Conservation (phyloP, 768 basidiomycete species). For the Amylocystis lapponica region DNA sequence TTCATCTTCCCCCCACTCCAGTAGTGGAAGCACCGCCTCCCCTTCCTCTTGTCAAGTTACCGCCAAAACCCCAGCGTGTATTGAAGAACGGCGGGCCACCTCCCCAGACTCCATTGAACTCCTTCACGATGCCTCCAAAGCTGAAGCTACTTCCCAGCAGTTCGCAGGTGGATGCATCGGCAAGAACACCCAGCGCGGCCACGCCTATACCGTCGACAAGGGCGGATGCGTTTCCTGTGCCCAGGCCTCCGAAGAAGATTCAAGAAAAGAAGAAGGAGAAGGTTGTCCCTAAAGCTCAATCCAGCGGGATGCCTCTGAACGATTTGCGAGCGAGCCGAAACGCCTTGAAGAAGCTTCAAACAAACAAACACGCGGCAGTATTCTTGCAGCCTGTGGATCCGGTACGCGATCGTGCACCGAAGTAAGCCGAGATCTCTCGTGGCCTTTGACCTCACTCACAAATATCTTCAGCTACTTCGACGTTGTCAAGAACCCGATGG, state of each 20-base stretch:
- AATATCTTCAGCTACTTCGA: conserved; percentile 71
- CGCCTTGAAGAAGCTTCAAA: conserved; percentile 72
- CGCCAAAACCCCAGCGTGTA: conserved; percentile 34
- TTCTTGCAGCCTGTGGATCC: conserved; percentile 95
- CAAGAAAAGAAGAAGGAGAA: conserved; percentile 29
- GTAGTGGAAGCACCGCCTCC: conserved; percentile 55
- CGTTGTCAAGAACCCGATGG: conserved; percentile 91
- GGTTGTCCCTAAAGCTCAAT: conserved; percentile 63
- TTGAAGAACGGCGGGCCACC: conserved; percentile 31
- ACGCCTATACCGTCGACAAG: conserved; percentile 8
- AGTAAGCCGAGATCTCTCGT: conserved; percentile 41
- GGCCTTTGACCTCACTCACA: conserved; percentile 2
- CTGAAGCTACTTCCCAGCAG: conserved; percentile 46
- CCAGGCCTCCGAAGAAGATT: conserved; percentile 27
- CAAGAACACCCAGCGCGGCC: conserved; percentile 23
- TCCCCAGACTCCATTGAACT: conserved; percentile 23
- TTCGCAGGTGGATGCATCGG: conserved; percentile 18
- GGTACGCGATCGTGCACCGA: conserved; percentile 84
- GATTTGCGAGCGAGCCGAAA: conserved; percentile 74
- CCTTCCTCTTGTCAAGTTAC: conserved; percentile 47
- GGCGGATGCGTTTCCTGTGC: conserved; percentile 8
- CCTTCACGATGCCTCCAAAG: conserved; percentile 41
- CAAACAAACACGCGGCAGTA: conserved; percentile 64
- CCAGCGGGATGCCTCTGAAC: conserved; percentile 67
- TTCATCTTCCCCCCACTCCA: conserved; percentile 76